Evolutionary conservation across 2,329 filamentous ascomycete species (phyloP), one percentile per base, ranked within the genome.

Genomic region (Amauroascus verrucosus): DNA sequence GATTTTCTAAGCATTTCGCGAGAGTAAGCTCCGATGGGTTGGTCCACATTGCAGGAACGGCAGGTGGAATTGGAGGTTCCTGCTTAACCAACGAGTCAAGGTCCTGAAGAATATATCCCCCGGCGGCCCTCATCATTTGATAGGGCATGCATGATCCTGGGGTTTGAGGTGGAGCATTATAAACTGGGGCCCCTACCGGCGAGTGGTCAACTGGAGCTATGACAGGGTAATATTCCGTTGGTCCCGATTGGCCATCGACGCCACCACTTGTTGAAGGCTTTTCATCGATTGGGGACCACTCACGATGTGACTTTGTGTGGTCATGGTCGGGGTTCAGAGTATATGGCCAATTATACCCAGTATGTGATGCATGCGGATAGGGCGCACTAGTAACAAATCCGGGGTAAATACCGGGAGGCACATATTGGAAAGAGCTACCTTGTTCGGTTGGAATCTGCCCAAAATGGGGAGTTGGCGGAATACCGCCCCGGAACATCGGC

Each of bases 1-100:
- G 86, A 64, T 97, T 97, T 72, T 95, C 88, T 47, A 98, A 77
- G 65, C 90, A 95, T 70, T 95, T 90, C 59, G 95, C 91, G 26
- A 97, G 80, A 40, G 86, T 90, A 77, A 95, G 87, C 54, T 91
- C 90, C 22, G 84, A 84, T 26, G 88, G 88, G 54, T 86, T 89
- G 65, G 87, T 75, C 71, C 72, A 90, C 59, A 89, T 84, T 6
- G 93, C 91, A 14, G 91, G 91, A 44, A 98, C 90, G 48, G 93
- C 91, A 58, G 81, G 79, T 18, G 93, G 93, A 57, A 98, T 86
- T 0, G 82, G 71, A 16, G 93, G 93, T n/a, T 89, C 83, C 64
- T 86, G 81, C 63, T 83, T 75, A 41, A 87, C 75, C 47, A 90
- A 70, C 18, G 79, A 79, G 54, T 88, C 82, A 49, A 89, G 63